These are phyloP conservation scores for Fusarium globosum DNA, from an alignment of 2,329 filamentous ascomycete species.

Conservation along the genomic window DNA sequence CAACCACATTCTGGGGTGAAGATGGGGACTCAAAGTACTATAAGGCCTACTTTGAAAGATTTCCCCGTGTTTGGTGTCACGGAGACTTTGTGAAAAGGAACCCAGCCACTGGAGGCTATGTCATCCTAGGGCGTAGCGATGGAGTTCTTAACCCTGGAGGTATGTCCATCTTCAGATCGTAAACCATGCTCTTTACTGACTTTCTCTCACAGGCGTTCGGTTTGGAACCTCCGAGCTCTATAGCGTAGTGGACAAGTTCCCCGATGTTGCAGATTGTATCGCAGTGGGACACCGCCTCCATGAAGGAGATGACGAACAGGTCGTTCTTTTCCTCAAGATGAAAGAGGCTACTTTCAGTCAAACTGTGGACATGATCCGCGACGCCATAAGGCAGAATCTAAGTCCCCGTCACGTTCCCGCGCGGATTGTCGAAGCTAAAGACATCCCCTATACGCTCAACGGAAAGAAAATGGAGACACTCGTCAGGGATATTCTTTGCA, in stretches of 20 bases:
- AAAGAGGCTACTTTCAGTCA: accelerated
- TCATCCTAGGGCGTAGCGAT: background rate
- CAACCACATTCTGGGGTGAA: background rate
- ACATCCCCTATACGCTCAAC: background rate
- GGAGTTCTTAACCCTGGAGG: background rate
- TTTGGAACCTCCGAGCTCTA: background rate
- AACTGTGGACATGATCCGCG: background rate
- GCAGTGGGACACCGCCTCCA: background rate
- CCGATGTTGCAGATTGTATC: background rate
- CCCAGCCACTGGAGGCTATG: background rate
- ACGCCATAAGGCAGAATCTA: background rate
- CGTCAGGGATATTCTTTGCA: background rate
- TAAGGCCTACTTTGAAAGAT: background rate
- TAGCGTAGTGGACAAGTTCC: background rate
- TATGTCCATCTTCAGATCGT: background rate
- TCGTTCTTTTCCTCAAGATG: background rate
- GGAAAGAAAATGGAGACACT: background rate
- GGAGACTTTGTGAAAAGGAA: background rate
- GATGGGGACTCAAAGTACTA: background rate
- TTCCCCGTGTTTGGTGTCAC: background rate
- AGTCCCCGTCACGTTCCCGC: background rate
- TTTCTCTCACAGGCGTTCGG: background rate
- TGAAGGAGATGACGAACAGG: background rate
- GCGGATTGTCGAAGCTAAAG: background rate
- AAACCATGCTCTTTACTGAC: background rate